Base-by-base conservation (phyloP, 2,329 filamentous ascomycete genomes). In the Fusarium avenaceum region DNA sequence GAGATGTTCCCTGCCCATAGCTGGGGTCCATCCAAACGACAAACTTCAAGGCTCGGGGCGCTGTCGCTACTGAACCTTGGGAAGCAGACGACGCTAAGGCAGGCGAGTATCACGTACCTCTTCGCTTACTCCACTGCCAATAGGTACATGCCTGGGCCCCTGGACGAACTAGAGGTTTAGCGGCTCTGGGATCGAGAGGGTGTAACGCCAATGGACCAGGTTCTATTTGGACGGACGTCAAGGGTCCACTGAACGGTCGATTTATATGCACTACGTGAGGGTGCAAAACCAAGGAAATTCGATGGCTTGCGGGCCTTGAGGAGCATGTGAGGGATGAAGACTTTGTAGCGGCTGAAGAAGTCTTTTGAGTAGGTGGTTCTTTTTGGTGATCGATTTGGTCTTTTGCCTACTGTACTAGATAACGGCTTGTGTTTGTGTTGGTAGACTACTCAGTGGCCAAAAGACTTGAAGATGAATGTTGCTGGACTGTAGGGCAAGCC, bases 121-220 rank as follows among this genome's bases (percentile, higher is more conserved):
- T 56, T 64, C 61, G 61, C 60, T 53, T 64, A 57, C 48, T 62
- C 56, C 42, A 33, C 55, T 43, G 65, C 61, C 39, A 57, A 69
- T 65, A 61, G 52, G 46, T 68, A 65, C 65, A 56, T 60, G 45
- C 24, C 26, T 47, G 44, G 58, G 51, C 67, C 67, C 63, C 64
- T 71, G 52, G 38, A 55, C 57, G 53, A 57, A 63, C 72, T 67
- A 63, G 49, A 51, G 24, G 39, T 20, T 57, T 73, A 73, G 71
- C 70, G 67, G 61, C 57, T 52, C 66, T 26, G 59, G 66, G 43
- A 43, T 69, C 57, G 52, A 46, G 66, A 74, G 68, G 72, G 68
- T 73, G 71, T 70, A 73, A 73, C 70, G 66, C 68, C 66, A 74
- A 67, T 73, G 70, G 70, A 66, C 70, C 71, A 63, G 71, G 67